Evolutionary conservation across 805 yeast species (phyloP).

Genomic region (Yarrowia sp.): DNA sequence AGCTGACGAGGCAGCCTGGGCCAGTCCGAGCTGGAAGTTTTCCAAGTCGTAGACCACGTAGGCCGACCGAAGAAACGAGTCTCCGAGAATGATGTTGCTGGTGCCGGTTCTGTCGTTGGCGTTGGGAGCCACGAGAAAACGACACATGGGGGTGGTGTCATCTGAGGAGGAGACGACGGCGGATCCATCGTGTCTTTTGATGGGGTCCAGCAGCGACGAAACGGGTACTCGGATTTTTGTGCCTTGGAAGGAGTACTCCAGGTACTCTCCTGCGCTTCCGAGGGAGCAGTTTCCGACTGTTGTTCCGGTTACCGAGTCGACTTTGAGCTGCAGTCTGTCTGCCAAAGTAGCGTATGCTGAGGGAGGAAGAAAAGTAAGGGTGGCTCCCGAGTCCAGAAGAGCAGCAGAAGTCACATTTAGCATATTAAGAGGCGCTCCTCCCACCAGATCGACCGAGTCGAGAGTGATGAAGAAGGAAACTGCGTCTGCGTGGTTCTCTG

Average conservation of each 20-base stretch:
- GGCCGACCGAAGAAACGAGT: constrained; percentile 58
- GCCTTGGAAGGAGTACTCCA: constrained; percentile 86
- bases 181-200: background rate
- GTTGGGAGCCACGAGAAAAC: constrained; percentile 28
- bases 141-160: constrained; percentile 20
- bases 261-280: constrained; percentile 61
- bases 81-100: constrained; percentile 44
- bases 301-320: constrained; percentile 21
- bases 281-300: constrained; percentile 1
- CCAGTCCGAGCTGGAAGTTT: constrained; percentile 52
- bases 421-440: constrained; percentile 11
- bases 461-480: constrained; percentile 4
- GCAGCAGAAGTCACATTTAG: constrained; percentile 27
- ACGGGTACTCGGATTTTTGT: constrained; percentile 84
- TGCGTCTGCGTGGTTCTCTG: background rate
- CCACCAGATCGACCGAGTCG: constrained; percentile 26
- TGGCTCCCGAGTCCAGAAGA: constrained; percentile 56
- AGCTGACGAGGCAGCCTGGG: constrained; percentile 41
- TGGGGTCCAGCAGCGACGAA: constrained; percentile 55
- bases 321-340: background rate
- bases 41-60: constrained; percentile 68
- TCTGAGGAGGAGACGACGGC: background rate
- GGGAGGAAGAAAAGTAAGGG: constrained; percentile 48
- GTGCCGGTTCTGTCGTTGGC: background rate
- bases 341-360: background rate